Evolutionary conservation across 179 eudicot species (phyloP).

Genomic region (Nepenthes alata): DNA sequence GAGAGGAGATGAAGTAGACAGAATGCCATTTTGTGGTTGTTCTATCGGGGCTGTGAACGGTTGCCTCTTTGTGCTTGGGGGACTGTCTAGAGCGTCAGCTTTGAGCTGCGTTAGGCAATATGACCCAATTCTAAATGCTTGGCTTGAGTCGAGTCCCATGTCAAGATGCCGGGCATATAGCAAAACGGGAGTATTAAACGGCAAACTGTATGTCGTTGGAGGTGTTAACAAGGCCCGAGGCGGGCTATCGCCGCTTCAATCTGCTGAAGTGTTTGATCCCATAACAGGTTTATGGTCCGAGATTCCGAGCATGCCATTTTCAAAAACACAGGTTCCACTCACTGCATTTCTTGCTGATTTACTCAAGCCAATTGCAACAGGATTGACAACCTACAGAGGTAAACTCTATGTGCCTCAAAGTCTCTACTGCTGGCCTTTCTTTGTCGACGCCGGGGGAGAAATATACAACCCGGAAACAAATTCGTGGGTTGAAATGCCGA

Average conservation of each 20-base stretch:
- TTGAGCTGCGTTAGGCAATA: conserved; percentile 62
- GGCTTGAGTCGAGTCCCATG: conserved; percentile 74
- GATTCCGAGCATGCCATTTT: conserved; percentile 87
- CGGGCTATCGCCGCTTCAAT: conserved; percentile 71
- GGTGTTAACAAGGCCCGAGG: conserved; percentile 71
- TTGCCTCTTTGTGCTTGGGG: conserved; percentile 74
- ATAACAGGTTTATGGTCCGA: conserved; percentile 54
- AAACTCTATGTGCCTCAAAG: conserved; percentile 89
- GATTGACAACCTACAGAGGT: conserved; percentile 71
- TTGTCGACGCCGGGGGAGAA: conserved; percentile 99
- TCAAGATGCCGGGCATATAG: conserved; percentile 64
- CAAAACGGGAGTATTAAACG: conserved; percentile 61
- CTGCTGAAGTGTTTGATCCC: conserved; percentile 86
- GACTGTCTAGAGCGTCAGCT: conserved; percentile 49
- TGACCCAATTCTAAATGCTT: conserved; percentile 56
- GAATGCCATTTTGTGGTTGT: conserved; percentile 70
- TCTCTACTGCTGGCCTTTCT: conserved; percentile 93
- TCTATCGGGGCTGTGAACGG: conserved; percentile 69
- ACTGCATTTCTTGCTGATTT: conserved; percentile 73
- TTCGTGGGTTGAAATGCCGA: conserved; percentile 85
- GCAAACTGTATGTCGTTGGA: conserved; percentile 82
- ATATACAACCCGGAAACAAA: conserved; percentile 79
- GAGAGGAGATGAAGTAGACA: conserved; percentile 35
- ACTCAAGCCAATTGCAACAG: conserved; percentile 95
- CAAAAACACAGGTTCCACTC: conserved; percentile 76